Conservation (phyloP, 768 basidiomycete genomes). For the Cubamyces sp. region DNA sequence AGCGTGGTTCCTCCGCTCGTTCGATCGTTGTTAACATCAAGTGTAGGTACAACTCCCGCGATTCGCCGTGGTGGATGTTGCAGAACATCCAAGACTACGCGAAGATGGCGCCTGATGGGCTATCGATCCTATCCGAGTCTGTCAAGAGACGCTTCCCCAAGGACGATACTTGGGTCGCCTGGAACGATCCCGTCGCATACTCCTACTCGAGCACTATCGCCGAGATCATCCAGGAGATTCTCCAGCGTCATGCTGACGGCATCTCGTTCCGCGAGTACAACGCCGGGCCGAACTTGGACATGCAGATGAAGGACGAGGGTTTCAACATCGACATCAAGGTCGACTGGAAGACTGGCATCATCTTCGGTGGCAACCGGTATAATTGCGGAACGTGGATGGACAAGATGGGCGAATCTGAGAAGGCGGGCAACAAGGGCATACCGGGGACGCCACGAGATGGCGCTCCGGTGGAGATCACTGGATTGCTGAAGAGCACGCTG, state of each 20-base stretch:
- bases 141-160: conserved; percentile 94
- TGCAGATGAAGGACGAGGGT: conserved; percentile 92
- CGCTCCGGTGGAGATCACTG: conserved; percentile 94
- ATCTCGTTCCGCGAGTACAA: conserved; percentile 96
- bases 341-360: conserved; percentile 94
- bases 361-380: conserved; percentile 80
- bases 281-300: conserved; percentile 95
- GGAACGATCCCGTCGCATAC: conserved; percentile 87
- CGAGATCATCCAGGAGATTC: conserved; percentile 95
- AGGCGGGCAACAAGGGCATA: conserved; percentile 90
- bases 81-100: conserved; percentile 98
- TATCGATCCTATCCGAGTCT: conserved; percentile 74
- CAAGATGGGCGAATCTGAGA: conserved; percentile 94
- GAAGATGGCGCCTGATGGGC: conserved; percentile 79
- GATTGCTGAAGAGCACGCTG: conserved; percentile 89
- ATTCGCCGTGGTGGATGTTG: conserved; percentile 99
- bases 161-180: conserved; percentile 92
- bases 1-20: conserved; percentile 20
- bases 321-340: conserved; percentile 93
- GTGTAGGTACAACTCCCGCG: conserved; percentile 88
- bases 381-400: conserved; percentile 99
- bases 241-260: conserved; percentile 91
- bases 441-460: conserved; percentile 98
- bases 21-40: not conserved
- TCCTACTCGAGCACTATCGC: conserved; percentile 80